These are phyloP conservation scores for Diospyros lotus DNA, from an alignment of 148 eudicot species.

Conservation along the genomic window DNA sequence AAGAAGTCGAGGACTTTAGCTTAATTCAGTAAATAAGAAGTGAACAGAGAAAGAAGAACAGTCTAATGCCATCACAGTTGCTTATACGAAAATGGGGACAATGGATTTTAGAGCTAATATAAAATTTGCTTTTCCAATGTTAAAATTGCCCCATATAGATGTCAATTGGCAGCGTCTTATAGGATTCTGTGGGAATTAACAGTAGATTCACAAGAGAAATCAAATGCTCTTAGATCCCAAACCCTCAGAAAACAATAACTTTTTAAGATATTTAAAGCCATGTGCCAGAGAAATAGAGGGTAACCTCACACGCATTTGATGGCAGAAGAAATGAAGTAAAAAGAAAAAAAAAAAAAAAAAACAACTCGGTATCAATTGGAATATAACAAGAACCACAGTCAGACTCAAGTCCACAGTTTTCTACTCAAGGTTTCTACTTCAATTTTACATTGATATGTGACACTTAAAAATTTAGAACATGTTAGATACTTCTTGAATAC, in stretches of 20 bases:
- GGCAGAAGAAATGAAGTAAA: background rate
- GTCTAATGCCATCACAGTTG: background rate
- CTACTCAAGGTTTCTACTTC: too few species aligned
- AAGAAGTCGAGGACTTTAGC: too few species aligned
- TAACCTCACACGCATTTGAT: background rate
- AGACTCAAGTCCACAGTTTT: too few species aligned
- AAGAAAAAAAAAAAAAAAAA: too few species aligned
- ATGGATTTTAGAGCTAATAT: background rate
- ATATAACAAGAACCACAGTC: too few species aligned
- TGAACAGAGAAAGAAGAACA: background rate
- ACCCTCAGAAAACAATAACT: background rate
- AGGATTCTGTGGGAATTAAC: background rate
- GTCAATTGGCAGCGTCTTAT: background rate
- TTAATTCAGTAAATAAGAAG: too few species aligned
- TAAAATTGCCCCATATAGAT: background rate
- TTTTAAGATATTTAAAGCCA: background rate
- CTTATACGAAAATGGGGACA: background rate
- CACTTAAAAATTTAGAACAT: too few species aligned
- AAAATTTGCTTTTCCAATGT: background rate
- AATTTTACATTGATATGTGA: too few species aligned
- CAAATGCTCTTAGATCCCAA: background rate
- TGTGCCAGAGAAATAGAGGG: background rate
- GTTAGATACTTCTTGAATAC: too few species aligned
- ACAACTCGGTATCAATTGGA: too few species aligned
- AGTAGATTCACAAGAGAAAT: background rate